Evolutionary conservation across 2,329 filamentous ascomycete species (phyloP), one percentile per base, ranked within the genome.

Genomic region (Phyllosticta citriasiana): DNA sequence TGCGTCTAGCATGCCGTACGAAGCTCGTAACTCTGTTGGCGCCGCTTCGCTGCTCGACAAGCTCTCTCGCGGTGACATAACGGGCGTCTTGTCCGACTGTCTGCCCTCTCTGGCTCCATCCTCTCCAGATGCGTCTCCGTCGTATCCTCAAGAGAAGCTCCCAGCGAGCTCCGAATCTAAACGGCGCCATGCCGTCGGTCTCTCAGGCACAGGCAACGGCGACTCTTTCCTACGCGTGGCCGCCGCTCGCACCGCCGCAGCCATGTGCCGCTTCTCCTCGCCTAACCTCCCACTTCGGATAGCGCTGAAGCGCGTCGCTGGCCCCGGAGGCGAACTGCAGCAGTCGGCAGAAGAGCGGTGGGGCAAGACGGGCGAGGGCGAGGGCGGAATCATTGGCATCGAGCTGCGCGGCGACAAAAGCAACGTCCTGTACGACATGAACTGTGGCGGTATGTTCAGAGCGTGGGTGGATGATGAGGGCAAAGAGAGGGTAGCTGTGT

Each of bases 301-400:
- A 1, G 87, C 90, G 0, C 71, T 93, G 8, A 78, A 77, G 0
- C 81, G 82, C 22, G 80, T 96, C 9, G 81, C 86, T 0, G 92
- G 91, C 0, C 84, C 82, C 0, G 80, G 79, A 0, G 91, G 91
- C 0, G 85, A 92, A 68, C 78, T 96, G 22, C 83, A 92, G 71
- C 80, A 78, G 65, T 91, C 86, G 64, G 90, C 91, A 0, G 89
- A 85, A 0, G 78, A 86, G 24, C 80, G 89, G 52, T 94, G 89
- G 88, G 80, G 80, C 1, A 80, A 77, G 60, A 88, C 86, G 0
- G 56, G 60, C 22, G 91, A 96, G 70, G 91, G 91, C 0, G 91
- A 96, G 70, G 91, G 91, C 0, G 91, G 91, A 0, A 88, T 96
- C 56, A 95, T 96, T 67, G 91, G 89, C 0, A 88, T 92, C 54